Conservation (phyloP, 495 filamentous ascomycete species). For the Aspergillus steynii region DNA sequence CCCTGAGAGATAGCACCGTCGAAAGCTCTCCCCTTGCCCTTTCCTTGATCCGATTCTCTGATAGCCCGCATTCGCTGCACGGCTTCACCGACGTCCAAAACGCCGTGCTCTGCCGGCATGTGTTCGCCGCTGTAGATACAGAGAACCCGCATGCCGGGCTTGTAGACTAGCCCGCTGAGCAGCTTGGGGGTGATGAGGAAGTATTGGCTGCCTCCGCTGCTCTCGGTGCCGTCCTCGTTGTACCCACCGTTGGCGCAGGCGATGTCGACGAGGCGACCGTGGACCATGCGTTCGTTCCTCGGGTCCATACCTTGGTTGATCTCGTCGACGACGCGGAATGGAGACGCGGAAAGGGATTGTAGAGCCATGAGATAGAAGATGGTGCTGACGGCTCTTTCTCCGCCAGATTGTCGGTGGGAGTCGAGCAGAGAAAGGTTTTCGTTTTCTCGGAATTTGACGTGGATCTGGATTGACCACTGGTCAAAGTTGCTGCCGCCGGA, state of each 20-base stretch:
- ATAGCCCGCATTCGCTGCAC: constrained; percentile 35
- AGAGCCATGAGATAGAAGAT: constrained; percentile 99
- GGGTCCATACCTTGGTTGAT: constrained; percentile 99
- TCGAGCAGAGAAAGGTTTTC: constrained; percentile 83
- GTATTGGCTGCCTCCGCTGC: constrained; percentile 57
- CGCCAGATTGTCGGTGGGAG: constrained; percentile 91
- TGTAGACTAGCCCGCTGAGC: constrained; percentile 79
- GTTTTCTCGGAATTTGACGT: constrained; percentile 88
- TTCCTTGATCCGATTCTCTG: constrained; percentile 12
- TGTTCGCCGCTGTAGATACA: constrained; percentile 93
- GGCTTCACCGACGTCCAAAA: constrained; percentile 34
- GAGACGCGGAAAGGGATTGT: constrained; percentile 87
- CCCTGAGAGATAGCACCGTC: constrained; percentile 4
- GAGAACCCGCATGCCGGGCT: constrained; percentile 85
- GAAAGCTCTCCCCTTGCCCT: constrained; percentile 23
- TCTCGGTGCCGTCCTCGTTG: constrained; percentile 4
- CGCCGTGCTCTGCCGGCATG: constrained; percentile 61
- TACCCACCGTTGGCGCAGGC: constrained; percentile 56
- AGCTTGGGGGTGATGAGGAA: constrained; percentile 99
- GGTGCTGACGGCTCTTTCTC: constrained; percentile 93
- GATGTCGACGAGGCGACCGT: constrained; percentile 94
- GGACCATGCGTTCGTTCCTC: constrained; percentile 95
- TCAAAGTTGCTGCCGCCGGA: constrained; percentile 79
- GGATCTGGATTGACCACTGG: constrained; percentile 89
- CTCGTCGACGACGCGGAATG: constrained; percentile 99